Evolutionary conservation across 495 filamentous ascomycete genomes (phyloP).

Genomic region (Penicillium waksmanii): DNA sequence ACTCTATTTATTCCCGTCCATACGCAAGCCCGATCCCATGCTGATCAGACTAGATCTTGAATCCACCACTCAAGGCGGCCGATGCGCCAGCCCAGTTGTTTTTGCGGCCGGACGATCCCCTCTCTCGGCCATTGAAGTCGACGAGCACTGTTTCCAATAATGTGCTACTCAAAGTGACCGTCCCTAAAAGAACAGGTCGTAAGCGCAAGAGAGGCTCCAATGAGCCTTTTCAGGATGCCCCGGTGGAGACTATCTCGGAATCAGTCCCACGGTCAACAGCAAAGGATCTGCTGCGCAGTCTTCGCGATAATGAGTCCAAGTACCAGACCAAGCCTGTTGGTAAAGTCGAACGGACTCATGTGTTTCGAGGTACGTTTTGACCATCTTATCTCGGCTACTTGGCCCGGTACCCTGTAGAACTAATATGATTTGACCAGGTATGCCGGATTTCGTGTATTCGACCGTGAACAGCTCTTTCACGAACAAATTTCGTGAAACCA

Average conservation of each 20-base stretch:
- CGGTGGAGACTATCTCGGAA: constrained; percentile 9
- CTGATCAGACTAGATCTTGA: constrained; percentile 43
- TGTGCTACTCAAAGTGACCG: constrained; percentile 80
- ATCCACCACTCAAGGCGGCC: constrained; percentile 35
- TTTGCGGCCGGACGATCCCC: constrained; percentile 76
- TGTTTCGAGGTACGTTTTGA: constrained; percentile 68
- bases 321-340: constrained; percentile 76
- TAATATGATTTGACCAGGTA: constrained; percentile 30
- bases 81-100: constrained; percentile 57
- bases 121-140: constrained; percentile 74
- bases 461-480: constrained; percentile 64
- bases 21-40: background rate
- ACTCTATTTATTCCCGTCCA: background rate
- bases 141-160: constrained; percentile 73
- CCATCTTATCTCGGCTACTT: background rate
- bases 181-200: constrained; percentile 83
- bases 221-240: constrained; percentile 58
- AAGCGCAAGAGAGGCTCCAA: constrained; percentile 77
- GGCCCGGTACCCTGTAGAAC: background rate
- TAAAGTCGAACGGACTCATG: constrained; percentile 75
- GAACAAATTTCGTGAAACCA: constrained; percentile 62
- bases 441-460: constrained; percentile 80
- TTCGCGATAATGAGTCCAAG: constrained; percentile 70
- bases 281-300: constrained; percentile 58
- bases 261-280: constrained; percentile 31